A percentile compares a stretch with the other conserved stretches of the same genome.
Evolutionary conservation across 371 early-diverging fungal genomes (phyloP).

Genomic region (Mucor saturninus): DNA sequence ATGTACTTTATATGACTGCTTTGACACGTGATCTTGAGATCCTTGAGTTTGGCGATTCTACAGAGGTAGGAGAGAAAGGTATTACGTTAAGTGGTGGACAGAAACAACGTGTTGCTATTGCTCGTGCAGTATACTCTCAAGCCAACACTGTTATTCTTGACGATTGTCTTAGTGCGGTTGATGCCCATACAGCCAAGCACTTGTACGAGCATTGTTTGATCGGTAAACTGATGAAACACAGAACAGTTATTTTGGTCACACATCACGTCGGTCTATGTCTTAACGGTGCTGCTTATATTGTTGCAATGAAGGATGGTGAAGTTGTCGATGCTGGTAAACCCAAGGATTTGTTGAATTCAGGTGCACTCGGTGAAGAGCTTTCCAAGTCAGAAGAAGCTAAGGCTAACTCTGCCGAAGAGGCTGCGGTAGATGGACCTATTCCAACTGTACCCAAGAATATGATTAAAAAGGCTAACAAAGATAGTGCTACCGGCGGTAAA

Average conservation of each 20-base stretch:
- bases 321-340: constrained; percentile 65
- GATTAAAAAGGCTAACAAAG: constrained; percentile 24
- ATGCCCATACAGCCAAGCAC: constrained; percentile 87
- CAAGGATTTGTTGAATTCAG: constrained; percentile 45
- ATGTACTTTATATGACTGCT: constrained; percentile 73
- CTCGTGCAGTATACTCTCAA: constrained; percentile 79
- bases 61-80: constrained; percentile 91
- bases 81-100: constrained; percentile 90
- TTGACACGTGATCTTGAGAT: constrained; percentile 82
- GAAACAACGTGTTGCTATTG: constrained; percentile 76
- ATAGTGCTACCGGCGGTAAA: constrained; percentile 53
- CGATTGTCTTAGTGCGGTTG: constrained; percentile 83
- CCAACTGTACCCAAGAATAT: constrained; percentile 30
- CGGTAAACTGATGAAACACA: constrained; percentile 67
- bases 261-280: constrained; percentile 83
- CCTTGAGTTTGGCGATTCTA: constrained; percentile 81
- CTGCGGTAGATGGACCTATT: constrained; percentile 40
- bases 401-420: constrained; percentile 27
- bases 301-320: constrained; percentile 71
- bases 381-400: constrained; percentile 29
- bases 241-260: constrained; percentile 86
- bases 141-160: constrained; percentile 74
- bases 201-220: constrained; percentile 72
- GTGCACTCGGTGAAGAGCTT: constrained; percentile 57
- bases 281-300: constrained; percentile 71